Base-by-base conservation (phyloP, 306 rosid genomes). In the Vigna trinervia region DNA sequence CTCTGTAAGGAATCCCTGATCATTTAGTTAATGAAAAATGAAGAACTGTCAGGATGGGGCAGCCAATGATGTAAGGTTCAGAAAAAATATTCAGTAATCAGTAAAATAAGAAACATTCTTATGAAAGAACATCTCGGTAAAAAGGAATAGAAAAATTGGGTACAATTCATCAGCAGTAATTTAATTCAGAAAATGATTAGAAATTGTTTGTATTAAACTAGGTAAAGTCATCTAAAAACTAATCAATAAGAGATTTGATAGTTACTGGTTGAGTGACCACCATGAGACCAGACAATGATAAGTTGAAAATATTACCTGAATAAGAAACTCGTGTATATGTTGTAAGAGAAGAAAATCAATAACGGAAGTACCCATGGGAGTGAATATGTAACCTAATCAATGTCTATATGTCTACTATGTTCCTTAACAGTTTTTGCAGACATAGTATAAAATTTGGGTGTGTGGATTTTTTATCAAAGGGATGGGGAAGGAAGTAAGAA, bases 1-100 rank as follows among this genome's bases (percentile, higher is more conserved):
- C 97, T 68, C 92, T 89, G 81, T 88, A 86, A 41, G 95, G 90
- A 81, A 89, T 89, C 65, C 87, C 99, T 92, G 85, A 80, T 78
- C 22, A 79, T 65, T 62, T 68, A 68, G 78, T 82, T 63, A 77
- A 63, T 50, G 69, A 71, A 64, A 63, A 56, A 39, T 8, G 74
- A 68, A 50, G 26, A 60, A 12, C 46, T 28, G 62, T 28, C 47
- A 71, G 80, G 76, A 47, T 41, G 41, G 32, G 61, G 81, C 72
- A 58, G 59, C 8, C 53, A 71, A 41, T 30, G 43, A 57, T 12
- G 74, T 9, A 19, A 48, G 19, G 70, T 38, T 54, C 1, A 22
- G 77, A 76, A 20, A 72, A 76, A 72, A 12, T 45, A 68, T 73
- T 56, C 39, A 45, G 50, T 12, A 45, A 45, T 54, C 46, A n/a